Evolutionary conservation across 2,329 filamentous ascomycete species (phyloP).

Genomic region (Sclerotinia glacialis): DNA sequence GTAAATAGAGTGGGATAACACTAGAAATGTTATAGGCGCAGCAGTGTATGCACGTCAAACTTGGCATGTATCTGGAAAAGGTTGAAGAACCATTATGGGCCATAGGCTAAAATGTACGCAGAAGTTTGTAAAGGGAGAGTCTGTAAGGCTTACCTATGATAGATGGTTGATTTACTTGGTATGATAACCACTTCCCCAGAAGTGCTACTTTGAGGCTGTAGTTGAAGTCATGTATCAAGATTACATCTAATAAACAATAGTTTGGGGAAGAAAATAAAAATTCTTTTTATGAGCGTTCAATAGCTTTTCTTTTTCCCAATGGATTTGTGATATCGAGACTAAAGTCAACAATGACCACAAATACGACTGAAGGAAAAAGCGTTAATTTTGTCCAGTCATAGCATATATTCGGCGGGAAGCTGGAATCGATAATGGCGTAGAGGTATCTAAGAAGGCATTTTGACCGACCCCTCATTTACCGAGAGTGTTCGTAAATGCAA

Average conservation of each 20-base stretch:
- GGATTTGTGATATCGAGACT: background rate
- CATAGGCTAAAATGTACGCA: conserved; percentile 4
- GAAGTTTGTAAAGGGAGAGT: background rate
- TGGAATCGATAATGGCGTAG: background rate
- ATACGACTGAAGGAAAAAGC: background rate
- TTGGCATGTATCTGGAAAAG: background rate
- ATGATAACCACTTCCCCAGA: background rate
- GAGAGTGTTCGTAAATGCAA: background rate
- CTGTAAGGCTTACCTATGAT: conserved; percentile 5
- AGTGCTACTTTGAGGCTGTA: conserved; percentile 8
- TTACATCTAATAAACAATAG: conserved; percentile 5
- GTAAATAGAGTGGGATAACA: conserved; percentile 1
- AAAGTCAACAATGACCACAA: background rate
- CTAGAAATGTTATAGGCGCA: conserved; percentile 1
- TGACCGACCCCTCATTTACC: no score
- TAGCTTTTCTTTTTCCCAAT: background rate
- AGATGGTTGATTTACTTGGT: background rate
- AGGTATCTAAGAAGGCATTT: background rate
- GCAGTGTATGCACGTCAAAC: conserved; percentile 16
- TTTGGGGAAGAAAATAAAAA: background rate
- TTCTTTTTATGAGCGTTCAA: background rate
- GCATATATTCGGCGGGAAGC: no score
- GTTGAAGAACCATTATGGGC: background rate
- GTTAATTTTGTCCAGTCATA: background rate
- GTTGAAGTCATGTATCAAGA: background rate